Percentiles rank a stretch among this genome's conserved stretches.
These are phyloP conservation scores for Coemansia sp. DNA, from an alignment of 192 early-diverging fungal genomes.

Conservation along the genomic window DNA sequence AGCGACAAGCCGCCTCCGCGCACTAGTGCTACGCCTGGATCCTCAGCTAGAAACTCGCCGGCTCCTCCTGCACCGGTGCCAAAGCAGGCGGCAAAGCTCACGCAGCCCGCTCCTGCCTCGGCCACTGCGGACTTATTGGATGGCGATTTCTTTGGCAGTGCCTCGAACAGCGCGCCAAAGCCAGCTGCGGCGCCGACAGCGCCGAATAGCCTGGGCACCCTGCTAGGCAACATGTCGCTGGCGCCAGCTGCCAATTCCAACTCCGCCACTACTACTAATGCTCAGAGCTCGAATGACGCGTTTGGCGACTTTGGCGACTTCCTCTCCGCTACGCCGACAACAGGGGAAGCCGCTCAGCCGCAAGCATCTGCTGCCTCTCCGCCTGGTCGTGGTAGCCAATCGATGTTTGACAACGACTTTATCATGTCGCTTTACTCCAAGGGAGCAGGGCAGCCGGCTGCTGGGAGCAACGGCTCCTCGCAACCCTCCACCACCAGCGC, in stretches of 20 bases:
- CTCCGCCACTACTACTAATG: slow-evolving; percentile 10
- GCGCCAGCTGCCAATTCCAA: background rate
- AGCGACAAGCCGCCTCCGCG: slow-evolving; percentile 47
- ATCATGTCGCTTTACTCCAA: slow-evolving; percentile 58
- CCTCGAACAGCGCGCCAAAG: background rate
- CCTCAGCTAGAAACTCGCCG: slow-evolving; percentile 4
- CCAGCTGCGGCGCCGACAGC: slow-evolving; percentile 4
- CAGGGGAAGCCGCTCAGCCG: background rate
- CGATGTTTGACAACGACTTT: slow-evolving; percentile 49
- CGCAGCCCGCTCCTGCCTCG: background rate
- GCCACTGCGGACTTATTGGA: slow-evolving; percentile 20
- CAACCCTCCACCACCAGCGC: slow-evolving; percentile 5
- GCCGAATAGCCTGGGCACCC: slow-evolving; percentile 13
- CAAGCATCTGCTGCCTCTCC: background rate
- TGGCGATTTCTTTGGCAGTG: slow-evolving; percentile 31
- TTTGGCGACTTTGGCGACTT: slow-evolving; percentile 60
- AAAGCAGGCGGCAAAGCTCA: slow-evolving; percentile 9
- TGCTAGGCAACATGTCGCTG: slow-evolving; percentile 39
- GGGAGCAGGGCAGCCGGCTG: background rate
- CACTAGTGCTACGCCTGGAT: background rate
- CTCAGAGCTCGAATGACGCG: slow-evolving; percentile 28
- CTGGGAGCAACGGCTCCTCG: background rate
- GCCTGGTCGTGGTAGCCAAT: slow-evolving; percentile 19
- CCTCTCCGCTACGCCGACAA: slow-evolving; percentile 25
- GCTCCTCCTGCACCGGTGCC: slow-evolving; percentile 10